Evolutionary conservation across 2,329 filamentous ascomycete species (phyloP).

Genomic region (Claviceps pazoutovae): DNA sequence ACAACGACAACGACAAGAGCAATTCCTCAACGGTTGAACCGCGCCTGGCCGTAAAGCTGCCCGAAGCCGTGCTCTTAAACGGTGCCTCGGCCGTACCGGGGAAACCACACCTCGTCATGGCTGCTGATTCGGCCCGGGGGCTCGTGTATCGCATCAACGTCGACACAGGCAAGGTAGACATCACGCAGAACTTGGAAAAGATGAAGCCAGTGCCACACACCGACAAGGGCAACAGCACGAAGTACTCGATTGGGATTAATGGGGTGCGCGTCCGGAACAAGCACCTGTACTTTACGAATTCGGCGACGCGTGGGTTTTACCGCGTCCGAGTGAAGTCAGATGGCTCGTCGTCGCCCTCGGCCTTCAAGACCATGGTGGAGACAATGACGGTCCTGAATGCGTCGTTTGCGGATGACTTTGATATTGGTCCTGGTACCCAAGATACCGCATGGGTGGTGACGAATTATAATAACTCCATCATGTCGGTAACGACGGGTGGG

Average conservation of each 20-base stretch:
- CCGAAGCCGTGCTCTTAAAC: neutral
- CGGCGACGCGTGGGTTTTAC: conserved; percentile 19
- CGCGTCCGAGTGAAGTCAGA: conserved; percentile 7
- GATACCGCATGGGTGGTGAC: conserved; percentile 8
- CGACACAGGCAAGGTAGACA: conserved; percentile 6
- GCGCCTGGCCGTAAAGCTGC: neutral
- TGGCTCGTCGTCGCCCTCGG: neutral
- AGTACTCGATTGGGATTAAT: conserved; percentile 16
- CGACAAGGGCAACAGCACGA: conserved; percentile 17
- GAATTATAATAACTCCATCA: conserved; percentile 6
- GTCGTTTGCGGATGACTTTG: conserved; percentile 11
- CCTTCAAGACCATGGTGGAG: conserved; percentile 5
- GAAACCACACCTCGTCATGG: neutral
- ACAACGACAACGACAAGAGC: too few relatives aligned
- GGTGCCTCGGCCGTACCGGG: neutral
- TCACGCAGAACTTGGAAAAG: conserved; percentile 11
- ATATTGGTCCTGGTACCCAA: conserved; percentile 4
- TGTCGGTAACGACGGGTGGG: conserved; percentile 3
- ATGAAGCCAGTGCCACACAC: conserved; percentile 18
- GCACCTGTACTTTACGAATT: conserved; percentile 33
- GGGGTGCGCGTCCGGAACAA: conserved; percentile 28
- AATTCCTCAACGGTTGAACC: neutral
- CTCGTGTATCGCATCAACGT: conserved; percentile 14
- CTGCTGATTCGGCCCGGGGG: conserved; percentile 13
- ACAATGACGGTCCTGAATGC: conserved; percentile 5